Evolutionary conservation across 495 filamentous ascomycete genomes (phyloP), one percentile per base, ranked within the genome.

Genomic region (Astrothelium subdiscretum): DNA sequence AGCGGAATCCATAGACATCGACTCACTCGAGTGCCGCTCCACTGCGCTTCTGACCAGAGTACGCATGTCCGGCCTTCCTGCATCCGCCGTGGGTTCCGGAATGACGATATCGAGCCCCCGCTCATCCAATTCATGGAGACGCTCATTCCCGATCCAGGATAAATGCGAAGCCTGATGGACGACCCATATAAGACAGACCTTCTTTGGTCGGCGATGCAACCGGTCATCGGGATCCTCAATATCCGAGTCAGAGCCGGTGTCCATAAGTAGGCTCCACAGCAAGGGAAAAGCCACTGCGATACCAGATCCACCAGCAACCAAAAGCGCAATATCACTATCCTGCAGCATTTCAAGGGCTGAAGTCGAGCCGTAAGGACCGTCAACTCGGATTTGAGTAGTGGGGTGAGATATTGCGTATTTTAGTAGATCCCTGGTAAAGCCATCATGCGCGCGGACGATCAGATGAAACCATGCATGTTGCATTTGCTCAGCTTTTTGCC

Each of bases 271-370:
- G 5, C 69, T 63, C 65, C 69, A 83, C 3, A 79, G 67, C 3
- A 83, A 66, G 5, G 80, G 79, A 63, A 80, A 83, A 2, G 78
- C 74, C 51, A 86, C 82, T 0, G 81, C 83, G 38, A 86, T 82
- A n/a, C 83, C 84, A 18, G 79, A 81, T 12, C 85, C 84, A 5
- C 84, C 83, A 4, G 83, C 81, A n/a, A 87, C 73, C 15, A 86
- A 62, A 18, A 87, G 62, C 3, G 77, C 73, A 29, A 75, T 70
- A 35, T 76, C 67, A 62, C 73, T 72, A n/a, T 71, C 67, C 22
- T 67, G 69, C 0, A 83, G 67, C 66, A 79, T 68, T 22, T 76
- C 64, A 44, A 71, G 69, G 11, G 78, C 76, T 38, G 75, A 74
- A 57, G 57, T 74, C 31, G 79, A 81, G 40, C 85, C 84, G 62